phyloP scores from a whole-genome alignment of 805 yeast species.

The Saccharomyces mikatae region DNA sequence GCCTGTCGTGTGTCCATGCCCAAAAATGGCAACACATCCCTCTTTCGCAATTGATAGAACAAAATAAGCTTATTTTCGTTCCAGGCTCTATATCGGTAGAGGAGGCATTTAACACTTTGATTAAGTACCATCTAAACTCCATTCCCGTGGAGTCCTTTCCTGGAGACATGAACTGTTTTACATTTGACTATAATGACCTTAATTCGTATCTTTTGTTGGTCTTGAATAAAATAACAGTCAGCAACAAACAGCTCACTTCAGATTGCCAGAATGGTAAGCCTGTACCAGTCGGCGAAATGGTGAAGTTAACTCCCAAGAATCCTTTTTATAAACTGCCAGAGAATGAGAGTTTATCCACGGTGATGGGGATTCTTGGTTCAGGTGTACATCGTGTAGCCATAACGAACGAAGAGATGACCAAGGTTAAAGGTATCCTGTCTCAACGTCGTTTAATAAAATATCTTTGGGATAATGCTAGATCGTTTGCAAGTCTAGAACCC shows the following conservation, averaged over 20 bases:
- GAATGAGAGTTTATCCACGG: slow-evolving; percentile 57
- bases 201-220: slow-evolving; percentile 80
- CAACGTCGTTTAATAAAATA: slow-evolving; percentile 81
- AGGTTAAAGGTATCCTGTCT: slow-evolving; percentile 75
- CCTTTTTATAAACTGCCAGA: slow-evolving; percentile 77
- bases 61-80: slow-evolving; percentile 66
- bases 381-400: slow-evolving; percentile 95
- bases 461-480: slow-evolving; percentile 87
- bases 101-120: slow-evolving; percentile 74
- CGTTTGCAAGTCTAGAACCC: slow-evolving; percentile 74
- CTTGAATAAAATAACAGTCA: slow-evolving; percentile 54
- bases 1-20: slow-evolving; percentile 20
- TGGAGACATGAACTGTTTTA: slow-evolving; percentile 59
- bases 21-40: slow-evolving; percentile 64
- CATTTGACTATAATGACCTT: slow-evolving; percentile 88
- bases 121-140: slow-evolving; percentile 67
- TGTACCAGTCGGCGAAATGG: slow-evolving; percentile 85
- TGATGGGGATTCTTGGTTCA: slow-evolving; percentile 80
- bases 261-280: slow-evolving; percentile 81
- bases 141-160: slow-evolving; percentile 63
- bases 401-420: slow-evolving; percentile 42
- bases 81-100: slow-evolving; percentile 68
- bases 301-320: slow-evolving; percentile 76
- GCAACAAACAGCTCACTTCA: slow-evolving; percentile 28
- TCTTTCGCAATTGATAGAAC: slow-evolving; percentile 67